Percentiles rank a stretch among this genome's conserved stretches.
These are phyloP conservation scores for Paspalum notatum DNA, from an alignment of 176 grass and related monocot genomes.

Conservation along the genomic window DNA sequence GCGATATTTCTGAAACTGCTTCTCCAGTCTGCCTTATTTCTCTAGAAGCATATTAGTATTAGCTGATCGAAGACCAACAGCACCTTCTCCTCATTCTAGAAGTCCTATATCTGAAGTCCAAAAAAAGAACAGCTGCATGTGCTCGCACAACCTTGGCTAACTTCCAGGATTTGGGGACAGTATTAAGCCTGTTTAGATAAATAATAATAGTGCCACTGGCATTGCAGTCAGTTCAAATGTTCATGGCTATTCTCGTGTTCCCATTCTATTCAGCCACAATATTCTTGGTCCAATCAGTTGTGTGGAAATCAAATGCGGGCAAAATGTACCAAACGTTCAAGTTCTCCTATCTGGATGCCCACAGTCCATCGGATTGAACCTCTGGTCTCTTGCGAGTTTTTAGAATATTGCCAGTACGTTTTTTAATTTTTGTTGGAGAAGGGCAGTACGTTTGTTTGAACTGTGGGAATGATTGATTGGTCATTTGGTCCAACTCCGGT, in stretches of 20 bases:
- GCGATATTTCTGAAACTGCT: neutral
- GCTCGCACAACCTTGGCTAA: neutral
- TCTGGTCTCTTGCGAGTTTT: neutral
- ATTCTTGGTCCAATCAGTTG: constrained; percentile 14
- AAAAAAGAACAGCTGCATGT: neutral
- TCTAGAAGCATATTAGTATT: neutral
- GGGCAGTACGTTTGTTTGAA: neutral
- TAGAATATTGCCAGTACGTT: neutral
- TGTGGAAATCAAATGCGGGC: constrained; percentile 36
- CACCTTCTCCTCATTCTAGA: constrained; percentile 8
- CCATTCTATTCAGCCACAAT: neutral
- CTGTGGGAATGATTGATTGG: neutral
- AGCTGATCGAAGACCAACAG: neutral
- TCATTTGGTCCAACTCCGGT: constrained; percentile 33
- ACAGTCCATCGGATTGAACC: constrained; percentile 17
- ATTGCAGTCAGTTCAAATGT: neutral
- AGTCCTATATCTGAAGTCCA: neutral
- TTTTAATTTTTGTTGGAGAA: neutral
- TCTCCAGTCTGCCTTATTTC: no score
- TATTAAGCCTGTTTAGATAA: neutral
- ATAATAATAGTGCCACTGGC: neutral
- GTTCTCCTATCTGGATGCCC: neutral
- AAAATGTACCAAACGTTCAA: constrained; percentile 31
- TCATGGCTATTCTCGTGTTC: neutral
- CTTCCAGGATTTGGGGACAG: no score